Conservation (phyloP, 2,329 filamentous ascomycete genomes). For the Talaromyces islandicus region DNA sequence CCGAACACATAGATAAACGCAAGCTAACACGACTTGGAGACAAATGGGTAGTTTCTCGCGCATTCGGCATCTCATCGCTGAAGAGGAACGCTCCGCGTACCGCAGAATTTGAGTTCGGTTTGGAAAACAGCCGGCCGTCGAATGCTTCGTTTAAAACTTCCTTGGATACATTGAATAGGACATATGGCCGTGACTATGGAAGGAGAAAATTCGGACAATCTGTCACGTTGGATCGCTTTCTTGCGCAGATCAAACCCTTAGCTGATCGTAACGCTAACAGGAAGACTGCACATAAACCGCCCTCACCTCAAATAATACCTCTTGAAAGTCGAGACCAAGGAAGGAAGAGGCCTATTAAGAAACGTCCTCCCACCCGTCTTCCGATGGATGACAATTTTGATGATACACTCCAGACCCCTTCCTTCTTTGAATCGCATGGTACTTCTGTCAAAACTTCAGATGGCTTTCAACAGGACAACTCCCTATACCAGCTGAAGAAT, state of each 20-base stretch:
- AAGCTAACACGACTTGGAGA: constrained; percentile 6
- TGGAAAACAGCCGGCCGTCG: constrained; percentile 12
- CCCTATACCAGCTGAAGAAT: constrained; percentile 34
- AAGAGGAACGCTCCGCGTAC: constrained; percentile 29
- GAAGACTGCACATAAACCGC: background rate
- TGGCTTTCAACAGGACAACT: constrained; percentile 37
- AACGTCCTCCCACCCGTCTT: constrained; percentile 13
- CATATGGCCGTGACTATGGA: constrained; percentile 19
- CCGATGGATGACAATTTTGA: constrained; percentile 2
- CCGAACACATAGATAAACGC: constrained; percentile 2
- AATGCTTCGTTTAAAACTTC: constrained; percentile 24
- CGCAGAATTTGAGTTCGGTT: constrained; percentile 22
- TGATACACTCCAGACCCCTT: constrained; percentile 1
- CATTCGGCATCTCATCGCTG: constrained; percentile 30
- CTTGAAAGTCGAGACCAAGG: background rate
- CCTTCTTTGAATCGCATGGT: constrained; percentile 4
- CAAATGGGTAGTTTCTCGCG: constrained; percentile 29
- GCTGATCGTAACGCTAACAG: background rate
- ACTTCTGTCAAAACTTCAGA: background rate
- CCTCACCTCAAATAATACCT: background rate
- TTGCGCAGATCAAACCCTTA: constrained; percentile 16
- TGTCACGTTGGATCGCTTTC: constrained; percentile 31
- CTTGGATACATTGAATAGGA: constrained; percentile 26
- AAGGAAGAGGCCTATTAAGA: constrained; percentile 16
- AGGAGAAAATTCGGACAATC: constrained; percentile 16